Evolutionary conservation across 345 rosid species (phyloP), one percentile per base, ranked within the genome.

Genomic region (Syzygium oleosum): DNA sequence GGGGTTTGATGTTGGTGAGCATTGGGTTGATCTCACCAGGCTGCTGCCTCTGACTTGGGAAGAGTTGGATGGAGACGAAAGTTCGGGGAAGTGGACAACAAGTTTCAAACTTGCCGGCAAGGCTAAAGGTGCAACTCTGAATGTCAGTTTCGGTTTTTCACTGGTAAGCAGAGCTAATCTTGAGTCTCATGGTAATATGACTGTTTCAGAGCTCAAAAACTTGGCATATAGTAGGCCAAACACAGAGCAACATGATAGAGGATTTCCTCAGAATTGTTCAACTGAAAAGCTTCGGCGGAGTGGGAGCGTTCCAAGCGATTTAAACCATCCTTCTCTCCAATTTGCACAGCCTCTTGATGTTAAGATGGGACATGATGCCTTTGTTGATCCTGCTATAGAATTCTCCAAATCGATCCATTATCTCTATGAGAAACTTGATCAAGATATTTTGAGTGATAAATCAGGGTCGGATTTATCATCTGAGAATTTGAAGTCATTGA

Each of bases 1-100:
- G 0, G 92, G 93, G 63, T 9, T 89, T 88, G 88, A 92, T 89
- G 41, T 93, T 84, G 98, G 98, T 88, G 95, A 92, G 90, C 95
- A 95, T 51, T 93, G 93, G 97, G 54, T 97, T 90, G 98, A 97
- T 92, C 94, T 96, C 84, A 93, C 98, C 15, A 91, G 95, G 93
- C 86, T 97, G 58, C 91, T 97, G 84, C 98, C 98, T 1, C 90
- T 94, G 65, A 93, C 94, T 31, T 87, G 95, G 68, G 95, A 94
- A 90, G 99, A 97, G 89, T 88, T 97, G 89, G 96, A 92, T 87
- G 92, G 92, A 84, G 92, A 89, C 65, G 92, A 93, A 88, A 89
- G 94, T 85, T 86, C 92, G 7, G 95, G 95, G 84, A 94, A 94
- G 87, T 97, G 98, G 98, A 92, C 90, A 23, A 97, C 95, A 7